Percentiles rank a stretch among this genome's conserved stretches.
These are phyloP conservation scores for Psilocybe mexicana DNA, from an alignment of 1,284 basidiomycete species.

Conservation along the genomic window DNA sequence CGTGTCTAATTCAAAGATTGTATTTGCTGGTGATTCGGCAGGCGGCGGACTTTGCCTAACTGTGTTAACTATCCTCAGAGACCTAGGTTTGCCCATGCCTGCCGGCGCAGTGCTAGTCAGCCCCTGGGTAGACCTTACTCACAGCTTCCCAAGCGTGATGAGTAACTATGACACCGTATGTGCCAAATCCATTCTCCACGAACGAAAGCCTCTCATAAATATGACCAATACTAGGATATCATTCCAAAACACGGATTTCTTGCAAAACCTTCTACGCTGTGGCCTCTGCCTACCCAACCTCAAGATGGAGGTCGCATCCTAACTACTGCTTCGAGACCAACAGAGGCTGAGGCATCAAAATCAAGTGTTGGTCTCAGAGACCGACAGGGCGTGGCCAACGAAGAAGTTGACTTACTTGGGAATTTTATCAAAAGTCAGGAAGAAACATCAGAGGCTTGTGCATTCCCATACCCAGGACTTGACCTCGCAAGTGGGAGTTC, in stretches of 20 bases:
- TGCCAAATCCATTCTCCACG: slow-evolving; percentile 23
- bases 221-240: slow-evolving; percentile 50
- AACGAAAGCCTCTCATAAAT: slow-evolving; percentile 28
- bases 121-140: slow-evolving; percentile 85
- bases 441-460: slow-evolving; percentile 35
- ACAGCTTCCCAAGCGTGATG: slow-evolving; percentile 82
- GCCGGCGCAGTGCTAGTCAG: slow-evolving; percentile 78
- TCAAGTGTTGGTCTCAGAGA: slow-evolving; percentile 33
- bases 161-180: slow-evolving; percentile 68
- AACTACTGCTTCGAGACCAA: slow-evolving; percentile 43
- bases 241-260: slow-evolving; percentile 64
- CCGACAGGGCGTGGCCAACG: slow-evolving; percentile 22
- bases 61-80: slow-evolving; percentile 73
- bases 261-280: slow-evolving; percentile 55
- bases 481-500: too few relatives aligned
- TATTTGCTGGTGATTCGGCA: slow-evolving; percentile 85
- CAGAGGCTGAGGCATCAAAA: slow-evolving; percentile 50
- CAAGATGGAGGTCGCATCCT: slow-evolving; percentile 38
- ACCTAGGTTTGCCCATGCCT: slow-evolving; percentile 72
- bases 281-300: slow-evolving; percentile 50
- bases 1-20: slow-evolving; percentile 71
- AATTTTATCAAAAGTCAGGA: slow-evolving; percentile 33
- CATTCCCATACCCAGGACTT: too few relatives aligned
- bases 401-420: slow-evolving; percentile 12
- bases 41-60: slow-evolving; percentile 76